These are phyloP conservation scores for Inga oerstediana DNA, from an alignment of 306 rosid genomes.

Conservation along the genomic window DNA sequence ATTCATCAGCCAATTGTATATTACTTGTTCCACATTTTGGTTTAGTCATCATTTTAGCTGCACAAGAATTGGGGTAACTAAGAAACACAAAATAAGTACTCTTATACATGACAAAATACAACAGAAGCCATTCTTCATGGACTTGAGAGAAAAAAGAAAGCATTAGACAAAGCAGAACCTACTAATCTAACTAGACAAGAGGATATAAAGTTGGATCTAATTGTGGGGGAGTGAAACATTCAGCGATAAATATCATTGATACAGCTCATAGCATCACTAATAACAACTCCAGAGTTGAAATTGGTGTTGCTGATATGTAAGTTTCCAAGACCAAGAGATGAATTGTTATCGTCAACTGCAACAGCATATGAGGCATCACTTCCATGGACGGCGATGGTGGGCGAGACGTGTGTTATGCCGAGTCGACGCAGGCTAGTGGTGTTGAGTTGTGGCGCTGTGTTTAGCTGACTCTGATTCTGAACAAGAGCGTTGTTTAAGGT, in stretches of 20 bases:
- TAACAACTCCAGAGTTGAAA: slow-evolving; percentile 40
- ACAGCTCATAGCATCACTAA: slow-evolving; percentile 51
- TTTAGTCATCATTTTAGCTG: not conserved
- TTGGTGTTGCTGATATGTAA: slow-evolving; percentile 26
- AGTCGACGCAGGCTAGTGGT: slow-evolving; percentile 3
- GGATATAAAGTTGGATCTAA: slow-evolving; percentile 10
- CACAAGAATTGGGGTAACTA: not conserved
- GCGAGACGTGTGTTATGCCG: slow-evolving; percentile 49
- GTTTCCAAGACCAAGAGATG: slow-evolving; percentile 42
- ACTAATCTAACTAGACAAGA: slow-evolving; percentile 24
- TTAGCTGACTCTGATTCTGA: slow-evolving; percentile 53
- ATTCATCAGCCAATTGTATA: slow-evolving; percentile 34
- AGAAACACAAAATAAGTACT: not conserved
- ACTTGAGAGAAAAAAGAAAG: not conserved
- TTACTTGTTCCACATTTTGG: not conserved
- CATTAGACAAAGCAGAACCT: not conserved
- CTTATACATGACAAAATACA: slow-evolving; percentile 3
- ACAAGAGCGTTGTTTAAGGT: slow-evolving; percentile 46
- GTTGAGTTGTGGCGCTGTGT: slow-evolving; percentile 40
- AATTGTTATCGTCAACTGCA: slow-evolving; percentile 40
- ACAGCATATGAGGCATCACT: slow-evolving; percentile 46
- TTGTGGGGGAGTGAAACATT: not conserved
- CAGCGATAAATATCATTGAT: slow-evolving; percentile 46
- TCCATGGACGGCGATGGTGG: slow-evolving; percentile 53
- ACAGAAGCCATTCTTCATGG: not conserved